phyloP scores from a whole-genome alignment of 495 filamentous ascomycete species.

The Cudoniella acicularis region DNA sequence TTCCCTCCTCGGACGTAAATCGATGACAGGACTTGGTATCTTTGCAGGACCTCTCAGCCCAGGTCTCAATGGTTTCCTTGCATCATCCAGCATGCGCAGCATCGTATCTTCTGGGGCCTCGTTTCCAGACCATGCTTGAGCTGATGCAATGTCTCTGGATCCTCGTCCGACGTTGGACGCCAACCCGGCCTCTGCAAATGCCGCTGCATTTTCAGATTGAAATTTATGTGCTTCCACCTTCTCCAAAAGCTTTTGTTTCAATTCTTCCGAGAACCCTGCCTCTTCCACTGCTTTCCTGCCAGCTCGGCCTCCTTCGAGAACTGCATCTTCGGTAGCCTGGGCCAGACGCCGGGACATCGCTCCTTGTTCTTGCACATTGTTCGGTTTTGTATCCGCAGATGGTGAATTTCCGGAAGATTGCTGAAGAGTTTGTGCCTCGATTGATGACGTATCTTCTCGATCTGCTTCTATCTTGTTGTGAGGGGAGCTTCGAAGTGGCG shows the following conservation, averaged over 20 bases:
- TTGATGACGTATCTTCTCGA: neutral
- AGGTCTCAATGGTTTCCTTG: conserved; percentile 64
- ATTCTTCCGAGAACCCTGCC: conserved; percentile 81
- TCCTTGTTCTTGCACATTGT: conserved; percentile 33
- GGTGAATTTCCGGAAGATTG: neutral
- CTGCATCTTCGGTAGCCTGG: conserved; percentile 74
- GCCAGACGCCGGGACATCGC: conserved; percentile 72
- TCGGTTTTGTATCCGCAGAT: neutral
- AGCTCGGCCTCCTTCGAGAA: conserved; percentile 67
- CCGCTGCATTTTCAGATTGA: conserved; percentile 60
- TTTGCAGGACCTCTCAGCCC: conserved; percentile 40
- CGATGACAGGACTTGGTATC: conserved; percentile 52
- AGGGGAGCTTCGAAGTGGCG: conserved; percentile 14
- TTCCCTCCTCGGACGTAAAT: conserved; percentile 52
- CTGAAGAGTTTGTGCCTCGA: neutral
- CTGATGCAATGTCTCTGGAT: conserved; percentile 66
- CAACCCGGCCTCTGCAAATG: conserved; percentile 64
- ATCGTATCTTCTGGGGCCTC: conserved; percentile 72
- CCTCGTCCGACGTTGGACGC: conserved; percentile 65
- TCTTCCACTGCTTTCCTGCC: conserved; percentile 74
- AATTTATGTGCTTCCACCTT: conserved; percentile 70
- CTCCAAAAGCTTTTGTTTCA: conserved; percentile 71
- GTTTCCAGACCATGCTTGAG: conserved; percentile 72
- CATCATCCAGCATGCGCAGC: conserved; percentile 84
- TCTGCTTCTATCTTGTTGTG: conserved; percentile 6